Base-by-base conservation (phyloP, 2,329 filamentous ascomycete species). In the Trichophyton schoenleinii region DNA sequence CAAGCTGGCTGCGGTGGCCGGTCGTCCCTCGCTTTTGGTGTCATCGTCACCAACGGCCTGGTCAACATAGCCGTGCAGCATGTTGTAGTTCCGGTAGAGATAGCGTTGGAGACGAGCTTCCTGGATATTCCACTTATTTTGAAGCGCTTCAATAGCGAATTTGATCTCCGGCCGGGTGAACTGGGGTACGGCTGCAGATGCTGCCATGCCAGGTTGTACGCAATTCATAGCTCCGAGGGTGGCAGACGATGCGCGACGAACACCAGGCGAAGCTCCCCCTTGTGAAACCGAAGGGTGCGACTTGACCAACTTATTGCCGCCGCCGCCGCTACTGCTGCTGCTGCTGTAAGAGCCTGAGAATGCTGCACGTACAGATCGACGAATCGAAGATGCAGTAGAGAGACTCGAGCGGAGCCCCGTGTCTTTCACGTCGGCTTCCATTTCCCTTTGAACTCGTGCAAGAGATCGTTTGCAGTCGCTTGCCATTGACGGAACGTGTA, bases 401-500 rank as follows among this genome's bases (percentile, higher is more conserved):
- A 11, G 67, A 64, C n/a, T 66, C 62, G 62, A 60, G 57, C 60
- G 59, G 46, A 42, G 60, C 34, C 60, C 66, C 8, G 64, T 60
- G 36, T 79, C 77, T 59, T 77, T 75, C 66, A 72, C 72, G 28
- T 82, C 76, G 34, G 75, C 76, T 64, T 81, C 80, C 57, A 83
- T 77, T 66, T 83, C 80, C 55, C 80, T 76, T 62, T 81, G 79
- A 2, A 83, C 80, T 64, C 77, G 80, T 63, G 83, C 83, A 62
- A 88, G 79, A 2, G 85, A 82, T 65, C 81, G 78, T 25, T 78
- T 76, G 55, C 85, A 79, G 64, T 87, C 84, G 64, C 81, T 78
- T 41, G 81, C 77, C 82, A 88, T 86, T 8, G 74, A 75, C 4
- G 86, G 85, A 38, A 89, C 77, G 66, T 80, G 81, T 13, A 87